Percentiles rank a stretch among this genome's conserved stretches.
These are phyloP conservation scores for Wickerhamomyces canadensis DNA, from an alignment of 805 yeast genomes.

Conservation along the genomic window DNA sequence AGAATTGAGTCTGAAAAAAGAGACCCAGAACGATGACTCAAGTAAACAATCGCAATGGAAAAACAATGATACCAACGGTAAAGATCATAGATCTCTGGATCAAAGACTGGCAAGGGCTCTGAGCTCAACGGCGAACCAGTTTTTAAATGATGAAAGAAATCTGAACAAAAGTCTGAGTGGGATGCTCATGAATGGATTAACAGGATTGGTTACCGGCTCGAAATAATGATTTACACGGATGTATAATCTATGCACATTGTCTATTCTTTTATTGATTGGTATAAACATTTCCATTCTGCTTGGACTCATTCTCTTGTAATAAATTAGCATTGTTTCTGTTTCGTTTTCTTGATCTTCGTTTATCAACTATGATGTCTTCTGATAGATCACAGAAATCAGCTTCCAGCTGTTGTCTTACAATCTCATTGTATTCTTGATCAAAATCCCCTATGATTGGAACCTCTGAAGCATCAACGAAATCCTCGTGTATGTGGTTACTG, in stretches of 20 bases:
- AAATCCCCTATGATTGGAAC: background rate
- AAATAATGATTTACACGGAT: background rate
- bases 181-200: slow-evolving; percentile 37
- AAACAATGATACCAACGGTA: background rate
- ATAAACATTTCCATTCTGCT: background rate
- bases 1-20: slow-evolving; percentile 28
- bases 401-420: background rate
- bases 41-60: slow-evolving; percentile 1
- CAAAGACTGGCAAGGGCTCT: slow-evolving; percentile 19
- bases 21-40: background rate
- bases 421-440: no score
- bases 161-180: slow-evolving; percentile 23
- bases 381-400: background rate
- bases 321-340: background rate
- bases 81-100: slow-evolving; percentile 9
- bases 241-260: background rate
- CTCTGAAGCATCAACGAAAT: background rate
- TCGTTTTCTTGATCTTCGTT: background rate
- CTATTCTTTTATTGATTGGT: background rate
- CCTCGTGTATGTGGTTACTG: no score
- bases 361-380: background rate
- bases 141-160: slow-evolving; percentile 23
- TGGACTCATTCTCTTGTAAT: background rate
- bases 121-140: slow-evolving; percentile 17
- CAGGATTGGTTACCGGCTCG: slow-evolving; percentile 45